A percentile compares a stretch with the other conserved stretches of the same genome.
Conservation (phyloP, 148 eudicot species). For the Drosera capensis region DNA sequence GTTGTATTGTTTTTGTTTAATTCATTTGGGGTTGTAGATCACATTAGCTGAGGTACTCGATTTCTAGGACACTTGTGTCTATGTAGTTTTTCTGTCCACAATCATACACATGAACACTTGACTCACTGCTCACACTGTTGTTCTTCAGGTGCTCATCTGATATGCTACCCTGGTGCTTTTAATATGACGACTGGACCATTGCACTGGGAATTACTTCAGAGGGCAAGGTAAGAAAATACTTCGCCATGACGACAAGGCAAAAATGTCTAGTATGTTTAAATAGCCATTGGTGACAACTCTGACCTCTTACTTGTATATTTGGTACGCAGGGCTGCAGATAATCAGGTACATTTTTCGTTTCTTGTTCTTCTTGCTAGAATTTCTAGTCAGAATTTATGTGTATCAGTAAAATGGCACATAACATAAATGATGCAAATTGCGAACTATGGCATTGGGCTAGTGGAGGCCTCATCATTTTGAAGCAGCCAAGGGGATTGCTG, state of each 20-base stretch:
- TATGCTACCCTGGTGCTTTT: constrained; percentile 98
- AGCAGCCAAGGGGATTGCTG: too few species aligned
- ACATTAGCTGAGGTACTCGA: too few species aligned
- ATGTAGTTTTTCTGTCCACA: not conserved
- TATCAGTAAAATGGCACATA: too few species aligned
- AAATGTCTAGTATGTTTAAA: not conserved
- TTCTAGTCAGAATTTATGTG: too few species aligned
- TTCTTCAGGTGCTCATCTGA: constrained; percentile 71
- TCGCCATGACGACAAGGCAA: not conserved
- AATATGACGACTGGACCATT: constrained; percentile 98
- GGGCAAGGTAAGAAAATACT: constrained; percentile 77
- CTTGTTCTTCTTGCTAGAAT: too few species aligned
- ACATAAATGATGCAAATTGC: too few species aligned
- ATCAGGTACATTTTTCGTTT: constrained; percentile 42
- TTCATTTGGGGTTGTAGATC: too few species aligned
- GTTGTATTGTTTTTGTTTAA: too few species aligned
- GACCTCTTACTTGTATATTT: constrained; percentile 2
- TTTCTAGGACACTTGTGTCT: too few species aligned
- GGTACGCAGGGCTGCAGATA: constrained; percentile 82
- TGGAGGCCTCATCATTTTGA: too few species aligned
- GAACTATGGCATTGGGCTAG: too few species aligned
- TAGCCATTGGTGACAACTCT: too few species aligned
- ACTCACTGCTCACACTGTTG: not conserved
- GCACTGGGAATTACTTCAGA: constrained; percentile 96
- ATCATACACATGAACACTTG: not conserved